phyloP scores from a whole-genome alignment of 2,329 filamentous ascomycete genomes.

The Trichothecium sympodiale region DNA sequence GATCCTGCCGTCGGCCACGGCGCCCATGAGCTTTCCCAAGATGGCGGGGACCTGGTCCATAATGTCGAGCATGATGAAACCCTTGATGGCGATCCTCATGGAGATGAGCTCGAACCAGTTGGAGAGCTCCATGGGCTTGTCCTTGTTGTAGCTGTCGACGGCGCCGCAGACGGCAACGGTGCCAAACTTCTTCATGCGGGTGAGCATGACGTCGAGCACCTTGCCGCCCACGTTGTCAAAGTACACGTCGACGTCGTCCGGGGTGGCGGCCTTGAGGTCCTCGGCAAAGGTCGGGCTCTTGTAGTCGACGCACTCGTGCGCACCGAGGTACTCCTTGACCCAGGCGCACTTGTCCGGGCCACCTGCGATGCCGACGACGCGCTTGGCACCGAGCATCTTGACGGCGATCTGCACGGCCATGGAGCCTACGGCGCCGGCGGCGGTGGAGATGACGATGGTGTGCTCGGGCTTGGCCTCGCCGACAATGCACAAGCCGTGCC shows the following conservation, averaged over 20 bases:
- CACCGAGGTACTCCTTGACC: constrained; percentile 14
- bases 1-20: constrained; percentile 14
- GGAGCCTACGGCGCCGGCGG: constrained; percentile 16
- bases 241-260: constrained; percentile 16
- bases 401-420: constrained; percentile 18
- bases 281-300: constrained; percentile 16
- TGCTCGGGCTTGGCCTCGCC: constrained; percentile 15
- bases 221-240: constrained; percentile 18
- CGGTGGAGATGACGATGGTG: constrained; percentile 17
- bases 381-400: constrained; percentile 15
- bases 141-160: constrained; percentile 15
- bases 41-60: constrained; percentile 16
- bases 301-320: constrained; percentile 17
- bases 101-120: constrained; percentile 19
- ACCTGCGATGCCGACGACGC: constrained; percentile 16
- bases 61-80: constrained; percentile 18
- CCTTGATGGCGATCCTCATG: constrained; percentile 12
- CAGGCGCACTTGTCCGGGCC: constrained; percentile 17
- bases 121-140: constrained; percentile 14
- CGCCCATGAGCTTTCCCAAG: constrained; percentile 14
- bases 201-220: constrained; percentile 15
- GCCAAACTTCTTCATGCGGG: constrained; percentile 15
- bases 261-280: constrained; percentile 14
- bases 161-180: constrained; percentile 15
- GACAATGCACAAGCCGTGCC: constrained; percentile 13